phyloP scores from a whole-genome alignment of 2,329 filamentous ascomycete genomes.

The Penicillium crustosum region DNA sequence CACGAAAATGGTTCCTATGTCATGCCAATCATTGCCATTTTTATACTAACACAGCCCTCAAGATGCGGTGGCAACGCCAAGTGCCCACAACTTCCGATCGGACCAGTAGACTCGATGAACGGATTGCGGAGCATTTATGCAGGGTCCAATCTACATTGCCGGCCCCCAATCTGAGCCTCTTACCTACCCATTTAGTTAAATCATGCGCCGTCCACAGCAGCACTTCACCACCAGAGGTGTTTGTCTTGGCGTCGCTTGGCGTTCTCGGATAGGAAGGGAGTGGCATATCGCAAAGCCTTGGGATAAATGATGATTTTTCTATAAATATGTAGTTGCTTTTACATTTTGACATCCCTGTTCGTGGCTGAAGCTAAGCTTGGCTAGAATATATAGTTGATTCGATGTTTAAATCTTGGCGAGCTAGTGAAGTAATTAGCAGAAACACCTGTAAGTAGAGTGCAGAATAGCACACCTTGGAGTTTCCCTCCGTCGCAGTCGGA shows the following conservation, averaged over 20 bases:
- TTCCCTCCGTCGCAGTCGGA: too few relatives aligned
- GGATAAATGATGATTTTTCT: neutral
- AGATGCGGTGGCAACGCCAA: slow-evolving; percentile 2
- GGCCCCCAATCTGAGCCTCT: neutral
- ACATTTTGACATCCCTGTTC: too few relatives aligned
- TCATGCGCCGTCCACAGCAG: neutral
- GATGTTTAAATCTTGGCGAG: too few relatives aligned
- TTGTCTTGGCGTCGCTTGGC: neutral
- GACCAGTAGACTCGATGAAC: neutral
- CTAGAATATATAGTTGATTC: too few relatives aligned
- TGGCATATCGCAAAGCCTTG: neutral
- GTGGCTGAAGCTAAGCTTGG: too few relatives aligned
- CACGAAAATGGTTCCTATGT: neutral
- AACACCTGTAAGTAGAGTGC: too few relatives aligned
- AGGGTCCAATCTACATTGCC: neutral
- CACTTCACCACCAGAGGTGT: too few relatives aligned
- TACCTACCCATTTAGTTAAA: neutral
- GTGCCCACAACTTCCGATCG: neutral
- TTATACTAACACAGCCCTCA: slow-evolving; percentile 2
- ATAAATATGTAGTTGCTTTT: neutral
- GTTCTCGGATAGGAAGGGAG: neutral
- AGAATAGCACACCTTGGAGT: too few relatives aligned
- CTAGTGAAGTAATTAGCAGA: too few relatives aligned
- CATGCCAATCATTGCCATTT: slow-evolving; percentile 4
- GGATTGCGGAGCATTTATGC: neutral